These are phyloP conservation scores for Rugiboletus extremiorientalis DNA, from an alignment of 1,284 basidiomycete species.

Conservation along the genomic window DNA sequence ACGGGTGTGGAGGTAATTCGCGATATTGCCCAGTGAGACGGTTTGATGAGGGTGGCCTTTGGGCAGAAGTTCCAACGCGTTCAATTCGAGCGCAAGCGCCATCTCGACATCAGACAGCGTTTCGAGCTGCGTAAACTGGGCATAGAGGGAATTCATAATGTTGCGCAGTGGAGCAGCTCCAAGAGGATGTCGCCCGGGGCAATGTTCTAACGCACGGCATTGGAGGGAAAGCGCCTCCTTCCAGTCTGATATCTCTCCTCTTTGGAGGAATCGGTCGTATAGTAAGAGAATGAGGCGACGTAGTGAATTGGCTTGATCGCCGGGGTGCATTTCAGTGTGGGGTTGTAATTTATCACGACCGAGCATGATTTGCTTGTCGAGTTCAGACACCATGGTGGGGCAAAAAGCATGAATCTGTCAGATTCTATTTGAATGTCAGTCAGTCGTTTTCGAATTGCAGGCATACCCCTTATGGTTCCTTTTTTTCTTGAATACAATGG, in stretches of 20 bases:
- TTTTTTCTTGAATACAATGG: no score
- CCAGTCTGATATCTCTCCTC: neutral
- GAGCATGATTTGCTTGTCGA: neutral
- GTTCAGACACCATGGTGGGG: neutral
- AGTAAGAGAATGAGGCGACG: neutral
- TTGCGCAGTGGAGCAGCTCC: neutral
- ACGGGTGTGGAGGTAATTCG: neutral
- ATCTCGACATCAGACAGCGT: neutral
- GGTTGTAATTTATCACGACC: neutral
- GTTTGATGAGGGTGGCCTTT: neutral
- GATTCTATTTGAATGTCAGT: neutral
- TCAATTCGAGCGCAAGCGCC: neutral
- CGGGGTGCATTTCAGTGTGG: neutral
- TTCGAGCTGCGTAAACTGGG: neutral
- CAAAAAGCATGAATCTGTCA: neutral
- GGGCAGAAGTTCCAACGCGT: neutral
- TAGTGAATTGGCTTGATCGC: neutral
- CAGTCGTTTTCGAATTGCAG: neutral
- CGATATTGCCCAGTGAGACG: neutral
- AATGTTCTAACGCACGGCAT: neutral
- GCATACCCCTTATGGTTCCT: neutral
- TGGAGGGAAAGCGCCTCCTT: neutral
- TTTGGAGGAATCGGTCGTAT: neutral
- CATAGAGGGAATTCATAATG: neutral
- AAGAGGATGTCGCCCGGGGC: neutral